Conservation (phyloP, 495 filamentous ascomycete genomes). For the Collariella sp. region DNA sequence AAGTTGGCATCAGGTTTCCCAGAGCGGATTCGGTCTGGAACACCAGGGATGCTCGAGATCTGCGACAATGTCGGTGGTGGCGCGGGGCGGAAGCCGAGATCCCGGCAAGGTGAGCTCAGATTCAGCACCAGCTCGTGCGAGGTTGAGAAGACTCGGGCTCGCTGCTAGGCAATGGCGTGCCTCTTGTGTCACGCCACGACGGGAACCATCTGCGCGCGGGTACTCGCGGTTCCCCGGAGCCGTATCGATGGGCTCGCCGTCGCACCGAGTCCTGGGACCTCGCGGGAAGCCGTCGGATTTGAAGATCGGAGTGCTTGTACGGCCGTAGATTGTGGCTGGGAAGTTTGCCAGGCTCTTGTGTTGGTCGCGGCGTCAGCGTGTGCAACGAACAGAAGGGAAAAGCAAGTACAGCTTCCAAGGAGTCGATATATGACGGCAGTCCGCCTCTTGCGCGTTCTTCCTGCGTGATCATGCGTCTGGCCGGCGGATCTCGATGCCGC, state of each 20-base stretch:
- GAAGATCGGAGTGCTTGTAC: conserved; percentile 12
- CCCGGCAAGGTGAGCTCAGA: not conserved
- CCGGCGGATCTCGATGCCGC: too few relatives aligned
- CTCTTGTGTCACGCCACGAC: not conserved
- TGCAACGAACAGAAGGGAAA: not conserved
- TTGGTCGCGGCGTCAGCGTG: not conserved
- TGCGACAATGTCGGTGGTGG: conserved; percentile 10
- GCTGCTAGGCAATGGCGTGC: not conserved
- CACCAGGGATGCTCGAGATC: conserved; percentile 1
- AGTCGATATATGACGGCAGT: too few relatives aligned
- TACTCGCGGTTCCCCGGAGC: conserved; percentile 9
- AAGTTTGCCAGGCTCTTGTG: not conserved
- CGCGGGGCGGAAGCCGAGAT: conserved; percentile 17
- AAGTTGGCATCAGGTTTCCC: too few relatives aligned
- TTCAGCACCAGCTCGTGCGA: not conserved
- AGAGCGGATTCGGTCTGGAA: not conserved
- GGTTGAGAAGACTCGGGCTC: conserved; percentile 2
- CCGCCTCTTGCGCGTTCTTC: not conserved
- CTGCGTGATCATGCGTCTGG: not conserved
- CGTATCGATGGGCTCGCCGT: conserved; percentile 13
- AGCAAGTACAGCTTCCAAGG: not conserved
- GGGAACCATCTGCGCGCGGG: not conserved
- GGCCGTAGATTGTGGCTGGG: conserved; percentile 18
- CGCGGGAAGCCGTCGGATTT: conserved; percentile 15
- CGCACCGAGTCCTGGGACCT: not conserved